A percentile compares a stretch with the other conserved stretches of the same genome.
phyloP scores from a whole-genome alignment of 2,329 filamentous ascomycete genomes.

The Epichloe brachyelytri region DNA sequence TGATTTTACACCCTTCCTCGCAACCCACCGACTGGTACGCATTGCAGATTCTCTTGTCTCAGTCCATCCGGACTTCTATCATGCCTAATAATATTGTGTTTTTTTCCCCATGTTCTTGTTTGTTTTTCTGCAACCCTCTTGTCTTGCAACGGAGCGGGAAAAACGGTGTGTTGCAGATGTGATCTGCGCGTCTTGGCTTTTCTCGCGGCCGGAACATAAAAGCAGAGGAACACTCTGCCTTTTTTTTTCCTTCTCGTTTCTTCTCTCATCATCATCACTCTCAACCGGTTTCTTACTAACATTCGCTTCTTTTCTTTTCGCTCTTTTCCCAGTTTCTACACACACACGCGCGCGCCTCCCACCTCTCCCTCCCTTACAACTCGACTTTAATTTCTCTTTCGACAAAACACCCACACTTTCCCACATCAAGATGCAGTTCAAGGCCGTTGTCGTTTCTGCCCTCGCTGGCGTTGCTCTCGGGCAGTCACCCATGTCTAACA shows the following conservation, averaged over 20 bases:
- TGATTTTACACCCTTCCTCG: too few relatives aligned
- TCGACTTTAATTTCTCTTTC: too few relatives aligned
- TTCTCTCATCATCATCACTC: neutral
- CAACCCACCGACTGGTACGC: too few relatives aligned
- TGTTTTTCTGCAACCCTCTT: too few relatives aligned
- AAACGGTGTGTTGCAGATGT: too few relatives aligned
- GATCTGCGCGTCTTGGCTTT: neutral
- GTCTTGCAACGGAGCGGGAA: too few relatives aligned
- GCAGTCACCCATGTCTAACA: constrained; percentile 1
- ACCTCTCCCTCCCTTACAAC: too few relatives aligned
- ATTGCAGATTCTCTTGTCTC: neutral
- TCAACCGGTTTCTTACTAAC: neutral
- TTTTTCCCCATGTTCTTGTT: neutral
- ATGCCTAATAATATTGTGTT: neutral
- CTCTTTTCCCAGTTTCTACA: neutral
- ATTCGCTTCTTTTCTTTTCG: neutral
- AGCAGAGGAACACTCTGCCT: neutral
- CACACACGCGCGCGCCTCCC: too few relatives aligned
- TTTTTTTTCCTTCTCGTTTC: neutral
- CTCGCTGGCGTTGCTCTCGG: neutral
- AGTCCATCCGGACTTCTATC: neutral
- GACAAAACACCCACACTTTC: neutral
- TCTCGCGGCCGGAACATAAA: neutral
- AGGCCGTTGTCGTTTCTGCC: neutral
- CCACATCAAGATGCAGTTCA: neutral